These are phyloP conservation scores for Hibiscus mutabilis DNA, from an alignment of 345 rosid genomes.

Conservation along the genomic window DNA sequence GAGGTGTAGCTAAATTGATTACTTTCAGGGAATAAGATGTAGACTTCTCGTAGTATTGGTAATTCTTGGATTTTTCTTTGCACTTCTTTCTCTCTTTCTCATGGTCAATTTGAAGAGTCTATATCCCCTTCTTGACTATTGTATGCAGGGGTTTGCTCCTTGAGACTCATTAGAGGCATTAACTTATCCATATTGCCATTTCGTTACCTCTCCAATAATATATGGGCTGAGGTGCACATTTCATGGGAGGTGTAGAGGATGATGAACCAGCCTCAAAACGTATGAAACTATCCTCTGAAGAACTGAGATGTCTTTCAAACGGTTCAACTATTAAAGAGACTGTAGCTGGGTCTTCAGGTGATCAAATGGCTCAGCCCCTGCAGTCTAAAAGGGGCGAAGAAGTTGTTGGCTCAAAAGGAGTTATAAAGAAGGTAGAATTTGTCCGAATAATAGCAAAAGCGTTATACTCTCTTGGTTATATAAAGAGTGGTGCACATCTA, in stretches of 20 bases:
- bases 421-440: constrained; percentile 51
- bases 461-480: constrained; percentile 54
- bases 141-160: constrained; percentile 23
- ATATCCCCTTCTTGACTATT: neutral
- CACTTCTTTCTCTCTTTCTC: neutral
- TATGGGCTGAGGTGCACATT: constrained; percentile 63
- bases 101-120: neutral
- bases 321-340: constrained; percentile 36
- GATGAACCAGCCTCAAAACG: constrained; percentile 59
- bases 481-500: constrained; percentile 46
- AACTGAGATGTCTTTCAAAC: constrained; percentile 33
- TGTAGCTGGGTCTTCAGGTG: constrained; percentile 32
- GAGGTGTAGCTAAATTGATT: neutral
- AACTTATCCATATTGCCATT: neutral
- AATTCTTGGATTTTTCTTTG: neutral
- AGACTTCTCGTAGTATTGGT: neutral
- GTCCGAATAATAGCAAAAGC: constrained; percentile 51
- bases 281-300: constrained; percentile 38
- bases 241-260: constrained; percentile 67
- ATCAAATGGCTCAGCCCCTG: constrained; percentile 57
- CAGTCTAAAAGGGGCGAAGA: constrained; percentile 47
- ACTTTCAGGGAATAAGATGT: neutral
- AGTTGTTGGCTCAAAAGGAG: constrained; percentile 52
- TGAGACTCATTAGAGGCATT: constrained; percentile 14
- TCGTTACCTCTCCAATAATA: constrained; percentile 17